phyloP scores from a whole-genome alignment of 2,329 filamentous ascomycete genomes.

The Diaporthe helianthi region DNA sequence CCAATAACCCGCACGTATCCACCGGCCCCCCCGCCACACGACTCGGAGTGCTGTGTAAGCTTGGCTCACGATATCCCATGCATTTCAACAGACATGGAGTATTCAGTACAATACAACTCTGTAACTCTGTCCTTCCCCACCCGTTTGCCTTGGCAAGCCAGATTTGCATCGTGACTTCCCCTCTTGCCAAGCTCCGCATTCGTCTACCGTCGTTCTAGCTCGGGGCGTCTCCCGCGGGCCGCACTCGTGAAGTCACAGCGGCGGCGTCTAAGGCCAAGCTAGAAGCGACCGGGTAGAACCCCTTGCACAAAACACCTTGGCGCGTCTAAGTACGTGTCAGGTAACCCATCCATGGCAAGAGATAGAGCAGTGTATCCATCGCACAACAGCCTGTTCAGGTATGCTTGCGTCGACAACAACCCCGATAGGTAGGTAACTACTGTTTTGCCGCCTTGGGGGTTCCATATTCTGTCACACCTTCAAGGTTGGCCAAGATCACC shows the following conservation, averaged over 20 bases:
- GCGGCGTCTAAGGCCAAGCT: conserved; percentile 10
- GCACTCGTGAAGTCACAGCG: too few relatives aligned
- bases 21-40: too few relatives aligned
- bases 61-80: neutral
- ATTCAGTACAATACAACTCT: too few relatives aligned
- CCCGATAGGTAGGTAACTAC: too few relatives aligned
- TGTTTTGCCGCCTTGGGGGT: neutral
- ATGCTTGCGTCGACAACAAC: neutral
- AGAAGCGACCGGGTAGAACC: neutral
- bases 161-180: neutral
- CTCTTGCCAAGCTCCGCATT: neutral
- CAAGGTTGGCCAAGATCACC: neutral
- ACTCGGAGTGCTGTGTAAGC: neutral
- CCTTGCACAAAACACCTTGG: neutral
- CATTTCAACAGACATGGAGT: neutral
- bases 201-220: neutral
- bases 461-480: neutral
- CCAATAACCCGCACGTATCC: neutral
- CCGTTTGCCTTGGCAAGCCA: neutral
- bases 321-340: conserved; percentile 4
- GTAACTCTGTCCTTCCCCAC: neutral
- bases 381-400: neutral
- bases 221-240: neutral
- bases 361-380: neutral
- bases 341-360: neutral